Base-by-base conservation (phyloP, 1,284 basidiomycete genomes). In the Trichosporon inkin region DNA sequence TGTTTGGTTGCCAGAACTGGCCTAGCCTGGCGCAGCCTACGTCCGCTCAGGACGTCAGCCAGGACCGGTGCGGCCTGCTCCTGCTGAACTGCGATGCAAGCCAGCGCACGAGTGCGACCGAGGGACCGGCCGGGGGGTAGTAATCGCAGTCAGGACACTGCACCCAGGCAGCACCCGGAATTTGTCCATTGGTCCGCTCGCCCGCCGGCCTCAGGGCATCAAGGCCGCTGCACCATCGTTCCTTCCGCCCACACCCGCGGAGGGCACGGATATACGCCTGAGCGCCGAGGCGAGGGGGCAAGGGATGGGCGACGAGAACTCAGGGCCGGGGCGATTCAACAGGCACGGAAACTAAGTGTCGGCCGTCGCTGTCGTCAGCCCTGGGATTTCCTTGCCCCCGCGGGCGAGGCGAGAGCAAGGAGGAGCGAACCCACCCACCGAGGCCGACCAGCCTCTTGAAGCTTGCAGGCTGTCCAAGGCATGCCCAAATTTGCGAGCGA, bases 271-370 rank as follows among this genome's bases (percentile, higher is more conserved):
- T n/a, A 32, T 49, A 49, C 22, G 44, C 44, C 3, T 3, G 14
- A n/a, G 24, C 11, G 14, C 24, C 16, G 44, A 49, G 44, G 40
- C 22, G 14, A 16, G 41, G 24, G 10, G 14, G 24, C 3, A 3
- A n/a, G 22, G 44, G 44, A 49, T 32, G 28, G 28, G 28, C 28
- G 28, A 32, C 28, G 28, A 32, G 24, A 24, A 14, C 6, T 32
- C 44, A 49, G 44, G 44, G 44, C 44, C 14, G 22, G 24, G 28
- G 28, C 24, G 28, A 28, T 22, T n/a, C 44, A n/a, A 32, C 44
- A 49, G 44, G 44, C 44, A 49, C 44, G 44, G 44, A 49, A 49
- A 49, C 44, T 49, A 49, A 49, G 44, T 49, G 44, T 49, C 44
- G 44, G 44, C 44, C 44, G 44, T 49, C 19, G 44, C 22, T 49